Conservation (phyloP, 73 alveolate species). For the Urostyla sp. region DNA sequence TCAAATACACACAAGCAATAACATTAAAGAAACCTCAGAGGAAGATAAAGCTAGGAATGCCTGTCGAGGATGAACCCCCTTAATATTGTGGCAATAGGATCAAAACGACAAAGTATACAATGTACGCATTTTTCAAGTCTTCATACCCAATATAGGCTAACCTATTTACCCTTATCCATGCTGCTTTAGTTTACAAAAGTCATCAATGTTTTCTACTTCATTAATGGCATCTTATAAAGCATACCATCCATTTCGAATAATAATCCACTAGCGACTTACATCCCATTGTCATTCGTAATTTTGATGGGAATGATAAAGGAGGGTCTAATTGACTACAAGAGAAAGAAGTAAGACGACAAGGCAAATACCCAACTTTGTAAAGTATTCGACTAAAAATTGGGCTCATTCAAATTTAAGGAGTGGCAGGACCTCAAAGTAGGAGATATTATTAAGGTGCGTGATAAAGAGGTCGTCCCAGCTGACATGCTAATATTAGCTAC, state of each 20-base stretch:
- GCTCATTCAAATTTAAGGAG: too few species aligned
- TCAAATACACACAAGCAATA: not conserved
- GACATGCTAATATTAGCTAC: not conserved
- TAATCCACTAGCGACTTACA: slow-evolving; percentile 4
- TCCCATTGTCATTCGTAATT: slow-evolving; percentile 3
- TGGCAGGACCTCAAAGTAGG: slow-evolving; percentile 23
- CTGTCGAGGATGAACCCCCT: too few species aligned
- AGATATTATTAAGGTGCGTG: not conserved
- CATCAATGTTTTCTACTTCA: slow-evolving; percentile 7
- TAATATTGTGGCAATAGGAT: slow-evolving; percentile 1
- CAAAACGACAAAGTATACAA: slow-evolving; percentile 11
- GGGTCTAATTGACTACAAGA: slow-evolving; percentile 8
- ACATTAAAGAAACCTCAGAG: not conserved
- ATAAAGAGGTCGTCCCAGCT: slow-evolving; percentile 18
- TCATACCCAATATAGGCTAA: slow-evolving; percentile 2
- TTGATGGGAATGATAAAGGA: slow-evolving; percentile 18
- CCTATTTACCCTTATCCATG: not conserved
- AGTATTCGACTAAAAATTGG: not conserved
- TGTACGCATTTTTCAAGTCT: slow-evolving; percentile 4
- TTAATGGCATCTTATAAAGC: not conserved
- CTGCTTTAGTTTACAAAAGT: slow-evolving; percentile 2
- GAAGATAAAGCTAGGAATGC: too few species aligned
- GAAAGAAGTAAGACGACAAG: not conserved
- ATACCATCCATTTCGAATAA: not conserved
- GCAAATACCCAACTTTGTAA: not conserved